Conservation (phyloP, 768 basidiomycete genomes). For the Leucosporidium yakuticum region DNA sequence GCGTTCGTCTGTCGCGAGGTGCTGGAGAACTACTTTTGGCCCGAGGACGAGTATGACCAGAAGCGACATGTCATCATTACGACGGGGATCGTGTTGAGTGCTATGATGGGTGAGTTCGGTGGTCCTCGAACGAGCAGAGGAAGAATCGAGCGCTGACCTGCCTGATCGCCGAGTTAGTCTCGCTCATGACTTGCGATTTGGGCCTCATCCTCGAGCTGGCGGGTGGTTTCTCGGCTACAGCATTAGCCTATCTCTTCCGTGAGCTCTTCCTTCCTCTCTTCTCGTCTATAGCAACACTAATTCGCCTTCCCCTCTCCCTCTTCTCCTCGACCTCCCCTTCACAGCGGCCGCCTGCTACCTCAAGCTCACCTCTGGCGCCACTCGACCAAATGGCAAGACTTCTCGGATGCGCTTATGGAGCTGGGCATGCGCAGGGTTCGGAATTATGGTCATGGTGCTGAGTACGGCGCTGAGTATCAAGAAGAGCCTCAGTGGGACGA, state of each 20-base stretch:
- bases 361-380: conserved; percentile 50
- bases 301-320: no score
- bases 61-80: conserved; percentile 84
- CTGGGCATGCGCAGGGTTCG: conserved; percentile 39
- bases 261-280: conserved; percentile 5
- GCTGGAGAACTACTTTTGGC: conserved; percentile 92
- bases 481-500: conserved; percentile 25
- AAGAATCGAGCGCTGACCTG: neutral
- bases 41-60: conserved; percentile 71
- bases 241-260: conserved; percentile 80
- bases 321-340: conserved; percentile 39
- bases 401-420: conserved; percentile 18
- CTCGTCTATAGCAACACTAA: no score
- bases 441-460: conserved; percentile 37
- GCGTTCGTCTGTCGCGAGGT: conserved; percentile 94
- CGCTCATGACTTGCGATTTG: conserved; percentile 87
- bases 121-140: neutral
- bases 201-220: conserved; percentile 98
- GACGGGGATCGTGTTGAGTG: conserved; percentile 67
- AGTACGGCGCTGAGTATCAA: conserved; percentile 20
- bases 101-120: conserved; percentile 66
- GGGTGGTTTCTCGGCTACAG: conserved; percentile 63
- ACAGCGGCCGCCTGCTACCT: conserved; percentile 70
- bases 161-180: conserved; percentile 51
- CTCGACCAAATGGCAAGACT: conserved; percentile 7